Evolutionary conservation across 495 filamentous ascomycete species (phyloP), one percentile per base, ranked within the genome.

Genomic region (Staphylotrichum longicolle): DNA sequence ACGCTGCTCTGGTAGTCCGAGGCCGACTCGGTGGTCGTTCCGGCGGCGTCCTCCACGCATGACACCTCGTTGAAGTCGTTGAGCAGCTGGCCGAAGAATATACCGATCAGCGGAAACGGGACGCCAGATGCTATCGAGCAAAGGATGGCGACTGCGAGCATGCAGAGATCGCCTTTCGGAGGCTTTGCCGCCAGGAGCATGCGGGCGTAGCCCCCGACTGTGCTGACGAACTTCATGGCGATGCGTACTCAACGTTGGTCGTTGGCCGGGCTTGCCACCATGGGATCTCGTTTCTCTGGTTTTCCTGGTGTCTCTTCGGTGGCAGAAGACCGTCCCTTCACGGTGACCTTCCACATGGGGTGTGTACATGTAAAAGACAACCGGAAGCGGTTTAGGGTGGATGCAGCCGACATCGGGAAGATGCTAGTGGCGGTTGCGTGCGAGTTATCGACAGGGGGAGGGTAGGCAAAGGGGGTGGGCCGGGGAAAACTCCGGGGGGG

Each of bases 51-150:
- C 5, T 70, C 63, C 39, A 62, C 61, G 64, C 86, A 88, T 14
- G 82, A 79, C n/a, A 77, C 79, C 4, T 74, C 73, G 69, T 89
- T 88, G 62, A 90, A 78, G 64, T 84, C 78, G 73, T 90, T 82
- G 60, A 90, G 77, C 6, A 90, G 77, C 71, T 87, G 72, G 57
- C 86, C 86, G 63, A 89, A 90, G 39, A 89, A 68, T 59, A 90
- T 84, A 30, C 83, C 85, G 42, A 89, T 83, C 32, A 89, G 72
- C 12, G 86, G 86, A 54, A 89, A 88, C 11, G 86, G 87, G 1
- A 87, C 82, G 56, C 86, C 86, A 10, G 87, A 82, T 10, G 78
- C 86, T 33, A 86, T 80, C 37, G 86, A 78, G 46, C 75, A 71
- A 9, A 84, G 37, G 51, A 82, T 70, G 37, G 83, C 87, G 7